Base-by-base conservation (phyloP, 352 stramenopile genomes). In the Globisporangium nodosum region DNA sequence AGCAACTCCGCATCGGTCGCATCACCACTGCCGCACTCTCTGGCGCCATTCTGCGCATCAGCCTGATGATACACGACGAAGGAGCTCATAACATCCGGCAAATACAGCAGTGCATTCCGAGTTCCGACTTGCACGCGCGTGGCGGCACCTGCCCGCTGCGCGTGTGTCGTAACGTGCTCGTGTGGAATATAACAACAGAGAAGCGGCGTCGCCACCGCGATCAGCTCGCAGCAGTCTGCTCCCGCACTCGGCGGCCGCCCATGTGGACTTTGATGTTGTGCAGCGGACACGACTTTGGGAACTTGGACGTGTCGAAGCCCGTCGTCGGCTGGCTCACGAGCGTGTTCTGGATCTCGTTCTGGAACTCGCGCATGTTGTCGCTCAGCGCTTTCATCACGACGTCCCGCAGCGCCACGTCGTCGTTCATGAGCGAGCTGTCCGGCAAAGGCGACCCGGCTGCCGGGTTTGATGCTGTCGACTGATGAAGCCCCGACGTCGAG, bases 351-450 rank as follows among this genome's bases (percentile, higher is more conserved):
- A 60, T 13, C 20, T 52, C 54, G 35, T 52, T 53, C 45, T 54
- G 45, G 18, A 60, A 60, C 18, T 18, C 11, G n/a, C 54, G 54
- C 54, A 60, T 60, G 45, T 52, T 60, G 30, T 60, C 54, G 33
- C 54, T 37, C 45, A 60, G 54, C 33, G 37, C 24, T 16, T 53
- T 60, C 54, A 60, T 60, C 30, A 52, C 54, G n/a, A 46, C 9
- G 20, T 53, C 54, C 42, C 45, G 45, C 2, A 53, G 33, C 54
- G 20, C 15, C 20, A 31, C 21, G 3, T 60, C 54, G 15, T 39
- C 30, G 15, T 11, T 13, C 7, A 16, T n/a, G 24, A 50, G n/a
- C 21, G 24, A 7, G 13, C 1, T 39, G 3, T 5, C 27, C 4
- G n/a, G 5, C 30, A 3, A 24, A 3, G 42, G 42, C 4, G 16